Base-by-base conservation (phyloP, 2,329 filamentous ascomycete species). In the Xylariaceae sp. region DNA sequence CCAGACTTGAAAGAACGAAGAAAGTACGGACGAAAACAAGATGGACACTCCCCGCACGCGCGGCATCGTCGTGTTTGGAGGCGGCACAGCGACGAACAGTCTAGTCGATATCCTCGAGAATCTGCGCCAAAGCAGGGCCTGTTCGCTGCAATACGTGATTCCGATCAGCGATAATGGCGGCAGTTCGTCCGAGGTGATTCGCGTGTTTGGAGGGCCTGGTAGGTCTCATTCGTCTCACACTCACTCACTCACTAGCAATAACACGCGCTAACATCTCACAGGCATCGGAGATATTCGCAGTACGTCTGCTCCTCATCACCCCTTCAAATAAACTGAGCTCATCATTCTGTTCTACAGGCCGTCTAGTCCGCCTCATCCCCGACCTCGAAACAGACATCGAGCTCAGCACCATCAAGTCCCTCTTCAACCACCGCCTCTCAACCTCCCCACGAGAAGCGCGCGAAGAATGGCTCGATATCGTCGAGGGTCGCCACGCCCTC, bases 121-220 rank as follows among this genome's bases (percentile, higher is more conserved):
- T 15, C 79, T 89, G 39, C 79, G 83, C 10, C 75, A 86, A 63
- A 86, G 81, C 67, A 89, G 88, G 62, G 75, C 81, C 47, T 88
- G 88, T 69, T 78, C 82, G 2, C 76, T 95, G 48, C 90, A 85
- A 74, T 95, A 96, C 73, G 86, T 97, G 60, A 96, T 97, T 55
- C 93, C 93, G 42, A 96, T 97, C 72, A 94, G 89, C 65, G 93
- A 97, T 76, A 97, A 97, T 74, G 93, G 93, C 53, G 93, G 93
- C 45, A 95, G 90, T 67, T 95, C 92, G 2, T 96, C 90, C 50
- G 93, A 97, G 77, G 79, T 97, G 69, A 96, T 97, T 66, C 84
- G 94, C 42, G 92, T 97, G 42, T 94, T 97, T 75, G 94, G 93
- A 11, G 94, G 94, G 1, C 93, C 93, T 65, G 93, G 93, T 88